These are phyloP conservation scores for Edaphochlamys debaryana DNA, from an alignment of 139 green algal genomes.

Conservation along the genomic window DNA sequence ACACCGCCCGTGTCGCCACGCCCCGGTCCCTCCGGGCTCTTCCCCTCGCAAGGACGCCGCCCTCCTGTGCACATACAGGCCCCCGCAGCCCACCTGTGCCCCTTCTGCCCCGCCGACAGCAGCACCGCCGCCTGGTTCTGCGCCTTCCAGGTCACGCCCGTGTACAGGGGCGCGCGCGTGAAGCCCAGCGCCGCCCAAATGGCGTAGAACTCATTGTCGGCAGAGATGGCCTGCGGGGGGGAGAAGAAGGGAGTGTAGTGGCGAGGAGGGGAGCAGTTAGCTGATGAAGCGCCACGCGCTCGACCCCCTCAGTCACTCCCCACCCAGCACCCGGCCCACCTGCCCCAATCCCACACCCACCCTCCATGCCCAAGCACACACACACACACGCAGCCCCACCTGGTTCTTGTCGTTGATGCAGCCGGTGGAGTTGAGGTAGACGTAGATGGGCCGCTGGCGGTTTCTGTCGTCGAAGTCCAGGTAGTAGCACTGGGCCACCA, in stretches of 20 bases:
- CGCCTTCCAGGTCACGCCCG: constrained; percentile 71
- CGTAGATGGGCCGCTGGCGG: constrained; percentile 83
- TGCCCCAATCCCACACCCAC: no score
- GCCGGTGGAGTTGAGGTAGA: constrained; percentile 91
- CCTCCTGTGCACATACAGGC: no score
- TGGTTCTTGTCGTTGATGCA: constrained; percentile 77
- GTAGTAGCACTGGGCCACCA: constrained; percentile 89
- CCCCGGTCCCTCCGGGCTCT: no score
- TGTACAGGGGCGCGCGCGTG: constrained; percentile 71
- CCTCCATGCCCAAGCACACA: no score
- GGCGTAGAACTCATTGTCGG: constrained; percentile 77
- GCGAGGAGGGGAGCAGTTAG: neutral
- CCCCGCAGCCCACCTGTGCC: constrained; percentile 47
- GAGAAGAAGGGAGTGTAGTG: neutral
- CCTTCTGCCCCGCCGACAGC: constrained; percentile 64
- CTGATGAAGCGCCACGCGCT: no score
- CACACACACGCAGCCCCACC: no score
- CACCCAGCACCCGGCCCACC: no score
- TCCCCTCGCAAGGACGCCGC: no score
- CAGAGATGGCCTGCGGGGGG: constrained; percentile 36
- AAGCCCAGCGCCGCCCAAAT: constrained; percentile 75
- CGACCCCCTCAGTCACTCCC: no score
- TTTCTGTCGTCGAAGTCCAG: constrained; percentile 82
- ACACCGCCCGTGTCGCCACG: no score
- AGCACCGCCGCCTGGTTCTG: constrained; percentile 75